Conservation (phyloP, 2,329 filamentous ascomycete species). For the Microsporum ferrugineum region DNA sequence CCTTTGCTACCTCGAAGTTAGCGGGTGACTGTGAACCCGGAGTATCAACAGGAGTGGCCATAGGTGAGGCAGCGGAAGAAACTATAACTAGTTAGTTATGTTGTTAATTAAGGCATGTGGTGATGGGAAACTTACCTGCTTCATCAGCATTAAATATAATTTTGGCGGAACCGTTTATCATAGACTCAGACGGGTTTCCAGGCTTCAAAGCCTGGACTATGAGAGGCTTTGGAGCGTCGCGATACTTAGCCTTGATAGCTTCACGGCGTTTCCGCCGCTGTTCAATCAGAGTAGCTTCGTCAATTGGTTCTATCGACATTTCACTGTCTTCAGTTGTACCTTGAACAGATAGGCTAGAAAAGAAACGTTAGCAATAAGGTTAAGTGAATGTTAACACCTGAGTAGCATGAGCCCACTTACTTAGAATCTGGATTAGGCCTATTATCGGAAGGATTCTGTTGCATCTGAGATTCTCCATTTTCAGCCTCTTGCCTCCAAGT, state of each 20-base stretch:
- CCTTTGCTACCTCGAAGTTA: constrained; percentile 53
- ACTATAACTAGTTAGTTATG: constrained; percentile 22
- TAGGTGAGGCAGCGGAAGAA: constrained; percentile 32
- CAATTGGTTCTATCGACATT: constrained; percentile 48
- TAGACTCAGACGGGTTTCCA: constrained; percentile 46
- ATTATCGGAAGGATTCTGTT: constrained; percentile 36
- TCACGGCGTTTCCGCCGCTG: constrained; percentile 73
- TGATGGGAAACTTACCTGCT: constrained; percentile 26
- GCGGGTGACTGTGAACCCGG: constrained; percentile 43
- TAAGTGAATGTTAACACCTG: neutral
- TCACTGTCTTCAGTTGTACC: constrained; percentile 20
- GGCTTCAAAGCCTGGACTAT: constrained; percentile 62
- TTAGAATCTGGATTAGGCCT: constrained; percentile 26
- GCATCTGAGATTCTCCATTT: constrained; percentile 51
- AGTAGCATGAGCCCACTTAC: constrained; percentile 25
- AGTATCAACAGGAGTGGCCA: constrained; percentile 38
- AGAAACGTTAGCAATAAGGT: constrained; percentile 4
- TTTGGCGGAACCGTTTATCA: constrained; percentile 39
- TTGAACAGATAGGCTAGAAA: constrained; percentile 12
- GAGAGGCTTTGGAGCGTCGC: constrained; percentile 57
- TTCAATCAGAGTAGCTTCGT: constrained; percentile 75
- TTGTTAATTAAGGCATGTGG: constrained; percentile 28
- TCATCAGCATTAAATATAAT: constrained; percentile 31
- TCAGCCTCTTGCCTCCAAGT: constrained; percentile 55
- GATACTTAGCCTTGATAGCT: constrained; percentile 73